Conservation (phyloP, 768 basidiomycete genomes). For the Naganishia antarctica region DNA sequence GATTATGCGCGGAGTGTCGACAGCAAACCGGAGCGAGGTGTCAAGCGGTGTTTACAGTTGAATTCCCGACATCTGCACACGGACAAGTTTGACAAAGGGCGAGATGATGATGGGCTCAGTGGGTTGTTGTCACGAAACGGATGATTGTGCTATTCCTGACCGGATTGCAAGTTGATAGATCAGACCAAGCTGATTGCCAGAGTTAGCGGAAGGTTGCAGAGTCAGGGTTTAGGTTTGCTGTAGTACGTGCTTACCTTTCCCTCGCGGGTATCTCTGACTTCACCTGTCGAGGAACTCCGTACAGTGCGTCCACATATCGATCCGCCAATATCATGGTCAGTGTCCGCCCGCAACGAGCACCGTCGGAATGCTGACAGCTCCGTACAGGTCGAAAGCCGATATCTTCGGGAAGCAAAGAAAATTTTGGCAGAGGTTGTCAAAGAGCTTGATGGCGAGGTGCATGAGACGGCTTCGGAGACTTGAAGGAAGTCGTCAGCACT, state of each 20-base stretch:
- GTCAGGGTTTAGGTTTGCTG: constrained; percentile 16
- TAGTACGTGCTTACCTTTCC: constrained; percentile 16
- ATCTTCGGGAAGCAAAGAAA: not conserved
- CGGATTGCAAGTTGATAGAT: not conserved
- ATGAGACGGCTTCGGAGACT: not conserved
- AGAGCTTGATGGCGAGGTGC: not conserved
- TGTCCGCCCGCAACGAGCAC: not conserved
- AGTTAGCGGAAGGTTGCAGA: constrained; percentile 7
- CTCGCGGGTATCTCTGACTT: too few relatives aligned
- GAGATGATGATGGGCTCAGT: constrained; percentile 1
- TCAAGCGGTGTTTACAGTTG: constrained; percentile 24
- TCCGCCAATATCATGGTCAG: constrained; percentile 28
- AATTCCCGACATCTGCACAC: not conserved
- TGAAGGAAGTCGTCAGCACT: too few relatives aligned
- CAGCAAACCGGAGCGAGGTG: constrained; percentile 4
- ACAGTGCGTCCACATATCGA: constrained; percentile 26
- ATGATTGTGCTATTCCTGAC: not conserved
- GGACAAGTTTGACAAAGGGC: not conserved
- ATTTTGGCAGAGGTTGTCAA: not conserved
- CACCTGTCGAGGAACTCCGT: not conserved
- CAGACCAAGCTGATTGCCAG: constrained; percentile 10
- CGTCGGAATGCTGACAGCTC: not conserved
- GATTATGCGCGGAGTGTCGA: not conserved
- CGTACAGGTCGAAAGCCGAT: not conserved
- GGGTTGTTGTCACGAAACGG: not conserved